Base-by-base conservation (phyloP, 164 flowering plant species). In the Vitis vinifera region DNA sequence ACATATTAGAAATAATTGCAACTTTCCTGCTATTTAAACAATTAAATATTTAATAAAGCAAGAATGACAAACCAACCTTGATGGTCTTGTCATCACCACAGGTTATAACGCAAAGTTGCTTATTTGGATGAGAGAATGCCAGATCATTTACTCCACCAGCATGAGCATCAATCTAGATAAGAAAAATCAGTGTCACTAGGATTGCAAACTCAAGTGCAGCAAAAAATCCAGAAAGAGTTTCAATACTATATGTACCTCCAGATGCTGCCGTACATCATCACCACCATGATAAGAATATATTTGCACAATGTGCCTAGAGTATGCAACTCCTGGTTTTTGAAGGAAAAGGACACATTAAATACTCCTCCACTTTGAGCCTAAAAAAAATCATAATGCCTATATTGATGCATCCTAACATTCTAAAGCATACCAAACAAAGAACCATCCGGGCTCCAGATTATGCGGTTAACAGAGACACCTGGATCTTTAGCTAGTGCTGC, bases 51-150 rank as follows among this genome's bases (percentile, higher is more conserved):
- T 59, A 14, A 59, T 23, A 53, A 23, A 8, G 11, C 6, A 53
- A 51, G 14, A 49, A 27, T 29, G 27, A 37, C 4, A 17, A 59
- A 71, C 74, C 9, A 72, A 92, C 98, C 92, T 89, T 93, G 50
- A 93, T 93, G 37, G 90, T 85, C 83, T 90, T 93, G 81, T 93
- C 97, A 79, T 93, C 97, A 29, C 98, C 97, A 78, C 98, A 93
- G 7, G 97, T 91, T 66, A 93, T 81, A 3, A 90, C 85, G 75
- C 95, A 91, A 8, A 91, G 92, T 70, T 91, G 94, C 71, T 88
- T 91, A 66, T 91, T 87, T 19, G 97, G 95, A 67, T 86, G 85
- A 37, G 95, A 80, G 75, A 93, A 93, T 66, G 97, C 93, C 68
- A 93, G 79, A 81, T 93, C 98, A 78, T 93, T 93, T 37, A 93